phyloP scores from a whole-genome alignment of 345 rosid species.

The Dipteronia dyeriana region DNA sequence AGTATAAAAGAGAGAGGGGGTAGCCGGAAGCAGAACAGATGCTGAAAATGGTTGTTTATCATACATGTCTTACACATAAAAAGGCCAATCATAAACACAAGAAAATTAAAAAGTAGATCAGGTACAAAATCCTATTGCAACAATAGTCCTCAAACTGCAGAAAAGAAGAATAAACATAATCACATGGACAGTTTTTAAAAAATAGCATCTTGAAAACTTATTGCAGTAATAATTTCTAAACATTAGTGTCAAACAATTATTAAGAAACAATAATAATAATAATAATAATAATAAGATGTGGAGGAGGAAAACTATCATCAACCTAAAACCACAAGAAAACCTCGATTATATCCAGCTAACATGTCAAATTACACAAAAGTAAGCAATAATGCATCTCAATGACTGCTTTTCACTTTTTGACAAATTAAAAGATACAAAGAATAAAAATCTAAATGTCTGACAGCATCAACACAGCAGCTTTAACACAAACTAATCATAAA shows the following conservation, averaged over 20 bases:
- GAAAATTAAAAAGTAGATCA: too few relatives aligned
- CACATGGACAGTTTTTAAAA: background rate
- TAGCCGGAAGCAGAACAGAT: background rate
- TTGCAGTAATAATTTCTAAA: background rate
- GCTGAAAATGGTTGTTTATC: background rate
- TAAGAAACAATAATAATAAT: background rate
- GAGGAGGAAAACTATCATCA: background rate
- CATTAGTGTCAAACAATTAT: background rate
- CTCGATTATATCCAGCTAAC: constrained; percentile 1
- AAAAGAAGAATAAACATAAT: background rate
- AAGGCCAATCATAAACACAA: too few relatives aligned
- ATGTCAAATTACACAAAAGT: constrained; percentile 13
- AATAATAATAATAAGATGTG: background rate
- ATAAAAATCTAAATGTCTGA: constrained; percentile 3
- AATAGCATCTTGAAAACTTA: background rate
- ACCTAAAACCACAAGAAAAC: background rate
- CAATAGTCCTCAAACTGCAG: background rate
- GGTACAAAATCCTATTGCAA: too few relatives aligned
- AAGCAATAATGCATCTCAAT: constrained; percentile 34
- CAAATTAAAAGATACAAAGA: constrained; percentile 7
- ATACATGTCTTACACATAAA: too few relatives aligned
- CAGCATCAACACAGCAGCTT: constrained; percentile 19
- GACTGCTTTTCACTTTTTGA: constrained; percentile 23
- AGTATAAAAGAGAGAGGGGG: background rate
- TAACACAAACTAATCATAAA: constrained; percentile 11